A percentile compares a stretch with the other conserved stretches of the same genome.
Conservation (phyloP, 352 stramenopile genomes). For the Thalassiosira mediterranea region DNA sequence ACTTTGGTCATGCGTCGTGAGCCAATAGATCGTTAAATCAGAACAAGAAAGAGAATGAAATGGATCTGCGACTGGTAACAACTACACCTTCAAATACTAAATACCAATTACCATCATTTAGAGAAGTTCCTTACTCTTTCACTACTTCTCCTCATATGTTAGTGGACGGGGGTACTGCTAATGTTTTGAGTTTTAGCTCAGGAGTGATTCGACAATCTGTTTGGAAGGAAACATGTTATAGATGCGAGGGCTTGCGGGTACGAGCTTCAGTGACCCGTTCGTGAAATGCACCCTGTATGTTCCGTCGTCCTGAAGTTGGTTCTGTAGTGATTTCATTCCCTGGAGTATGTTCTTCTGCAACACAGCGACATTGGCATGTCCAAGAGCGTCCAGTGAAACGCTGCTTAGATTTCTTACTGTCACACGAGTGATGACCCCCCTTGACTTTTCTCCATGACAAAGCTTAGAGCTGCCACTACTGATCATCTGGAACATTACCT, state of each 20-base stretch:
- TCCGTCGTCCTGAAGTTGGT: slow-evolving; percentile 26
- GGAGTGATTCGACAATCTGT: slow-evolving; percentile 18
- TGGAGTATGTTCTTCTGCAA: slow-evolving; percentile 47
- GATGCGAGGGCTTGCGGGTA: slow-evolving; percentile 14
- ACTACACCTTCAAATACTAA: too few species aligned
- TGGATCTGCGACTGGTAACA: too few species aligned
- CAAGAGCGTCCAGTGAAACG: slow-evolving; percentile 23
- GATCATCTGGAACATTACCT: slow-evolving; percentile 67
- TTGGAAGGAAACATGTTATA: slow-evolving; percentile 25
- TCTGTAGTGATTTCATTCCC: slow-evolving; percentile 33
- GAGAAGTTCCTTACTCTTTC: too few species aligned
- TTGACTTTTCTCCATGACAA: slow-evolving; percentile 51
- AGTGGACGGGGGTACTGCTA: too few species aligned
- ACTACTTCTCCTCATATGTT: too few species aligned
- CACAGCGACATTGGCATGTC: slow-evolving; percentile 15
- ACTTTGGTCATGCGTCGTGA: too few species aligned
- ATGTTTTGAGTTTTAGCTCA: too few species aligned
- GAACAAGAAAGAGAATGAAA: too few species aligned
- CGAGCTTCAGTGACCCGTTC: slow-evolving; percentile 19
- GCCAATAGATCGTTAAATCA: too few species aligned
- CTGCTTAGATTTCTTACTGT: slow-evolving; percentile 24
- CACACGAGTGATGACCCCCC: slow-evolving; percentile 31
- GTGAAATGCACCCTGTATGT: slow-evolving; percentile 26
- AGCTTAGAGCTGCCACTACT: slow-evolving; percentile 51
- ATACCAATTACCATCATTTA: too few species aligned